Evolutionary conservation across 139 green algal species (phyloP), one percentile per base, ranked within the genome.

Genomic region (Pseudopediastrum boryanum): DNA sequence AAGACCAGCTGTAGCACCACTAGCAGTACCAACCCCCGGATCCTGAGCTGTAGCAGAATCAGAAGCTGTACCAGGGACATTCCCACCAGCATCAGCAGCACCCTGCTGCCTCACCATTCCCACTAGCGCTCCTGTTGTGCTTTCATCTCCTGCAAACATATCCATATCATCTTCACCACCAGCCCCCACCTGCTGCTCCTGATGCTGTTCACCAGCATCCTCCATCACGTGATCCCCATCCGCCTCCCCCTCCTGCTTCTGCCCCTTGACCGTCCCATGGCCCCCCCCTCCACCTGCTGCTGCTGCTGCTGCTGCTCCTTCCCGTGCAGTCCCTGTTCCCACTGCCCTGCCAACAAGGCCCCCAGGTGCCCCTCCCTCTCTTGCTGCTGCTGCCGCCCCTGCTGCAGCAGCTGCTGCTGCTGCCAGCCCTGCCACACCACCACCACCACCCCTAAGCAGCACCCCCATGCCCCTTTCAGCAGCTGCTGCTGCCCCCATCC

Each of bases 61-160:
- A 16, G 21, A 7, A 65, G 54, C 12, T 65, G 63, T 39, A 29
- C 35, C 63, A 10, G 29, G 0, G 35, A 44, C 27, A 23, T 41
- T 35, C 27, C 16, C 59, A 68, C 27, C 59, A 68, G 35, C 59
- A 5, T 38, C 62, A 7, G 31, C 62, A 36, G 31, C 31, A 19
- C 59, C 9, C 10, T 9, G 3, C 19, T 6, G 3, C 27, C 27
- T 7, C 46, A 38, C 36, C 50, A 39, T 39, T 48, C 38, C 38
- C 51, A n/a, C 64, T 3, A 41, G 6, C 51, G 64, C 64, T 71
- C 25, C 64, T 71, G 64, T 16, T 71, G 64, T 33, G 35, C 39
- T 41, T 38, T 35, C 64, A 54, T 51, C 36, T 38, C 33, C 64
- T 71, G 64, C 38, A 44, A 54, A 33, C 36, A 66, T 66, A 31